These are phyloP conservation scores for Crepidotus variabilis DNA, from an alignment of 768 basidiomycete species.

Conservation along the genomic window DNA sequence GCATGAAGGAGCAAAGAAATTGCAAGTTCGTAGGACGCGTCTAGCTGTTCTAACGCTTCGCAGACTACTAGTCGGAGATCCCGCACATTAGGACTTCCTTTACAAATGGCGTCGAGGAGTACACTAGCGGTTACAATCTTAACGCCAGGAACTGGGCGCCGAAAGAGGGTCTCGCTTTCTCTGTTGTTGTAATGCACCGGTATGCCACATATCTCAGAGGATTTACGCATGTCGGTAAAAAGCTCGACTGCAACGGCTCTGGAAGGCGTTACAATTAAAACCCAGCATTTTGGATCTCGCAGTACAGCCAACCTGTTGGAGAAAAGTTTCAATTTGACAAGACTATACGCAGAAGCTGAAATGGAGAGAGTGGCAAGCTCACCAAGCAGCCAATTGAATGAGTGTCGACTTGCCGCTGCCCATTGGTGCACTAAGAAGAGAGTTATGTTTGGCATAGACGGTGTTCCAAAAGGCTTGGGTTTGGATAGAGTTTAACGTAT, in stretches of 20 bases:
- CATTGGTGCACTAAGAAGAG: slow-evolving; percentile 74
- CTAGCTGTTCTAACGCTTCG: slow-evolving; percentile 83
- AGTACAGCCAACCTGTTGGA: background rate
- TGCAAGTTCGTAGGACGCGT: slow-evolving; percentile 76
- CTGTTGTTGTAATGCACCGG: slow-evolving; percentile 23
- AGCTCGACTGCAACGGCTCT: slow-evolving; percentile 54
- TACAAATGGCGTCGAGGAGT: slow-evolving; percentile 42
- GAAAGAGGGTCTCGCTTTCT: slow-evolving; percentile 24
- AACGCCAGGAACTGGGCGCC: slow-evolving; percentile 39
- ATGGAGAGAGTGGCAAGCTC: background rate
- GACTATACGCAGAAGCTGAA: background rate
- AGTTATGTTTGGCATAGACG: slow-evolving; percentile 60
- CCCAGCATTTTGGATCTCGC: slow-evolving; percentile 37
- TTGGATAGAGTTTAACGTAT: slow-evolving; percentile 79
- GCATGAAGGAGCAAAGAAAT: slow-evolving; percentile 69
- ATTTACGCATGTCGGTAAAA: slow-evolving; percentile 45
- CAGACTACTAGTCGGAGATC: slow-evolving; percentile 68
- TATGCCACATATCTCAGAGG: slow-evolving; percentile 37
- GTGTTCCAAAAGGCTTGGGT: slow-evolving; percentile 87
- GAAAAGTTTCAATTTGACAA: background rate
- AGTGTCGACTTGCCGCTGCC: slow-evolving; percentile 80
- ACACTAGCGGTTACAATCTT: slow-evolving; percentile 47
- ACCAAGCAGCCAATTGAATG: slow-evolving; percentile 73
- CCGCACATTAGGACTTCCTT: slow-evolving; percentile 25
- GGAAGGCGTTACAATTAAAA: slow-evolving; percentile 61